Percentiles rank a stretch among this genome's conserved stretches.
These are phyloP conservation scores for Podospora pseudoanserina DNA, from an alignment of 495 filamentous ascomycete species.

Conservation along the genomic window DNA sequence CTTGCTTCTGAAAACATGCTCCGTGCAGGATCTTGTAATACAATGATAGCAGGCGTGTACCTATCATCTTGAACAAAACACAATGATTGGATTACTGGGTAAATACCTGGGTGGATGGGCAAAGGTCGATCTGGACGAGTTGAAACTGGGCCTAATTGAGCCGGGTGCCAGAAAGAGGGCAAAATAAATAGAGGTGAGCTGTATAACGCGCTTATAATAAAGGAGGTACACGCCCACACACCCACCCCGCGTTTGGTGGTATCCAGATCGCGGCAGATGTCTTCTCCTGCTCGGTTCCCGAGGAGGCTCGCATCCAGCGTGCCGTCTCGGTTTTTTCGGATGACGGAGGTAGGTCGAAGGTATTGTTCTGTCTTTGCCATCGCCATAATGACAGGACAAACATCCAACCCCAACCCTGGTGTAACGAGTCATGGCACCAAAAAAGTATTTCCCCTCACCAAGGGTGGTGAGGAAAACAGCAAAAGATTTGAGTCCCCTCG, in stretches of 20 bases:
- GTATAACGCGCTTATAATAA: not conserved
- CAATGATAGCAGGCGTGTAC: not conserved
- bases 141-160: not conserved
- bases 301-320: not conserved
- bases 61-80: not conserved
- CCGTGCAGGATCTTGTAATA: not conserved
- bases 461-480: not conserved
- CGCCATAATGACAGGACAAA: not conserved
- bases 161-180: too few species aligned
- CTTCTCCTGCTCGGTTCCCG: not conserved
- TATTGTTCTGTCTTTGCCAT: not conserved
- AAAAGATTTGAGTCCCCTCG: slow-evolving; percentile 9
- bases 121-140: not conserved
- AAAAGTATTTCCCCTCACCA: too few species aligned
- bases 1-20: not conserved
- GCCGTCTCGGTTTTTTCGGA: not conserved
- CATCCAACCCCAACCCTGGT: too few species aligned
- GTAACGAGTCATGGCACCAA: too few species aligned
- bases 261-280: not conserved
- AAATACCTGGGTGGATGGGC: not conserved
- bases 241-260: not conserved
- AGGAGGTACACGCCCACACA: not conserved
- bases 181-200: not conserved
- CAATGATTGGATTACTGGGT: not conserved
- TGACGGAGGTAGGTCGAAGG: not conserved